phyloP scores from a whole-genome alignment of 2,329 filamentous ascomycete genomes.

The Cladophialophora carrionii region DNA sequence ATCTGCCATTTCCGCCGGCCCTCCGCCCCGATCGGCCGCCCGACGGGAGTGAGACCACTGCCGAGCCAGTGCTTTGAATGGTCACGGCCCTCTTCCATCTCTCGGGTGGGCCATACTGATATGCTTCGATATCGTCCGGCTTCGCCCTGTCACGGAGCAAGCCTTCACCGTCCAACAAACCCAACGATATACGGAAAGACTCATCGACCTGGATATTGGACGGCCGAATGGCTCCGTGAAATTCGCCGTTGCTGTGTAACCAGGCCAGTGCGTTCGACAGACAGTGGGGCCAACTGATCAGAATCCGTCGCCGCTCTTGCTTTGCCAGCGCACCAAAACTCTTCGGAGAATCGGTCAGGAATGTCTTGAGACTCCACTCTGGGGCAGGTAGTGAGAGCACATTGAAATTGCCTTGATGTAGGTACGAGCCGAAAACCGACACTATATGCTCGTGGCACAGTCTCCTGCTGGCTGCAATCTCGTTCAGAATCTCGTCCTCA shows the following conservation, averaged over 20 bases:
- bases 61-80: constrained; percentile 43
- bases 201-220: constrained; percentile 63
- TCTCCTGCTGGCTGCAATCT: constrained; percentile 46
- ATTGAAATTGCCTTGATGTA: constrained; percentile 49
- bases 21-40: constrained; percentile 48
- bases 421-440: constrained; percentile 52
- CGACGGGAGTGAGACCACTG: constrained; percentile 45
- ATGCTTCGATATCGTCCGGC: constrained; percentile 59
- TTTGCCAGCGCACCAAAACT: constrained; percentile 50
- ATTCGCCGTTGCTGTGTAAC: constrained; percentile 59
- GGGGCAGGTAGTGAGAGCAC: constrained; percentile 49
- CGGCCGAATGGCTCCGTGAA: constrained; percentile 61
- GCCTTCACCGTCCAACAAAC: constrained; percentile 60
- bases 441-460: constrained; percentile 51
- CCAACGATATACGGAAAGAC: constrained; percentile 60
- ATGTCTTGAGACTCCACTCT: constrained; percentile 49
- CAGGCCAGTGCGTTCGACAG: constrained; percentile 60
- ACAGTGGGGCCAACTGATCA: constrained; percentile 54
- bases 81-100: constrained; percentile 50
- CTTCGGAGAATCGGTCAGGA: constrained; percentile 49
- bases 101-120: constrained; percentile 64
- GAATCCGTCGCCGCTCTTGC: constrained; percentile 46
- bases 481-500: constrained; percentile 47
- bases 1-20: constrained; percentile 20
- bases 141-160: constrained; percentile 59